These are phyloP conservation scores for Leccinum rimulosum DNA, from an alignment of 768 basidiomycete genomes.

Conservation along the genomic window DNA sequence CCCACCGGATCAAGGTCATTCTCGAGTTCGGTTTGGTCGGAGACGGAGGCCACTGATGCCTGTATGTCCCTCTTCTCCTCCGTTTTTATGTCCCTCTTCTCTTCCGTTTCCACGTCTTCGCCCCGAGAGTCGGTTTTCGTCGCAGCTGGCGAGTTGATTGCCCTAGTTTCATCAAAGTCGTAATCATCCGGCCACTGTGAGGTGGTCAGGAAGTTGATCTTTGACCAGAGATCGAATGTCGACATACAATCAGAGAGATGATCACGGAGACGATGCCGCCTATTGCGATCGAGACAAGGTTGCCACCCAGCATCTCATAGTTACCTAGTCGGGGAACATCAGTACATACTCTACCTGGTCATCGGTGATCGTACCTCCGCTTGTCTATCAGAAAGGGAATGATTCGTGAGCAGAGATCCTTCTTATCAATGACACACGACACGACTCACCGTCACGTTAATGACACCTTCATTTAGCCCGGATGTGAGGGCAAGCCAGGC, in stretches of 20 bases:
- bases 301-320: conserved; percentile 83
- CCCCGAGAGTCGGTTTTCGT: conserved; percentile 13
- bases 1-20: conserved; percentile 62
- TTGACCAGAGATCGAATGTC: neutral
- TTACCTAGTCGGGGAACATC: conserved; percentile 32
- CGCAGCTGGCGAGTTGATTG: conserved; percentile 53
- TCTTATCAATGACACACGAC: neutral
- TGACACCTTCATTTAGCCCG: conserved; percentile 60
- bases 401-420: conserved; percentile 1
- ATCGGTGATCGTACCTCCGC: conserved; percentile 43
- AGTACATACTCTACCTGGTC: neutral
- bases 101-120: conserved; percentile 34
- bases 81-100: conserved; percentile 36
- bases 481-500: conserved; percentile 87
- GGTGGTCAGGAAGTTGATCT: neutral
- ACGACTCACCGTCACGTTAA: conserved; percentile 62
- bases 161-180: conserved; percentile 75
- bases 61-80: conserved; percentile 39
- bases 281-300: conserved; percentile 79
- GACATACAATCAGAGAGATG: conserved; percentile 60
- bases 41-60: conserved; percentile 36
- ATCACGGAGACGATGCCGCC: conserved; percentile 73
- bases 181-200: conserved; percentile 76
- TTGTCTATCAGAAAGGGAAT: conserved; percentile 34
- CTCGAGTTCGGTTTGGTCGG: conserved; percentile 40